Evolutionary conservation across 768 basidiomycete genomes (phyloP), one percentile per base, ranked within the genome.

Genomic region (Baorangia bicolor): DNA sequence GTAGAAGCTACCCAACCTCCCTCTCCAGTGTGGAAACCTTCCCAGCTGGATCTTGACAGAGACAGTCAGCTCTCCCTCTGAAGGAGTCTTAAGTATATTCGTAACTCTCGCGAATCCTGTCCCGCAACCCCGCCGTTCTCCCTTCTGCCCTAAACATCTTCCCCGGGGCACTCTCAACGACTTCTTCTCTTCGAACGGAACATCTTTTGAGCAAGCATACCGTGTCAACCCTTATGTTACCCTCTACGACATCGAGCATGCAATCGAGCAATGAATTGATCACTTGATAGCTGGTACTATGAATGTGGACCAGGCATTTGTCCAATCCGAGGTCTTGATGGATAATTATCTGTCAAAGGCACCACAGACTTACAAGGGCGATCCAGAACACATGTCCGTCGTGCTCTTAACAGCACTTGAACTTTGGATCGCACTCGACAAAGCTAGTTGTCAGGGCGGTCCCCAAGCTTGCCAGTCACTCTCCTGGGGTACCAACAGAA

Each of bases 391-490:
- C 43, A 43, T 64, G 8, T 79, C 77, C 0, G 53, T 74, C 2
- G 75, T 81, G 71, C 59, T 81, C 43, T 64, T 81, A 37, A 60
- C 61, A 2, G 40, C 37, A 9, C 20, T 62, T 0, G 74, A 78
- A n/a, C n/a, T n/a, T n/a, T n/a, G n/a, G n/a, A n/a, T n/a, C n/a
- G n/a, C n/a, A n/a, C n/a, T n/a, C n/a, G n/a, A n/a, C n/a, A n/a
- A n/a, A n/a, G n/a, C n/a, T n/a, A n/a, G n/a, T n/a, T n/a, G n/a
- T n/a, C n/a, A n/a, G n/a, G n/a, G n/a, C n/a, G n/a, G n/a, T n/a
- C n/a, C n/a, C n/a, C n/a, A n/a, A n/a, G n/a, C n/a, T n/a, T n/a
- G n/a, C n/a, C n/a, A n/a, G n/a, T n/a, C n/a, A n/a, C n/a, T n/a
- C n/a, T n/a, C n/a, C n/a, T n/a, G n/a, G n/a, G n/a, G n/a, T n/a